Base-by-base conservation (phyloP, 306 rosid species). In the Albizia julibrissin region DNA sequence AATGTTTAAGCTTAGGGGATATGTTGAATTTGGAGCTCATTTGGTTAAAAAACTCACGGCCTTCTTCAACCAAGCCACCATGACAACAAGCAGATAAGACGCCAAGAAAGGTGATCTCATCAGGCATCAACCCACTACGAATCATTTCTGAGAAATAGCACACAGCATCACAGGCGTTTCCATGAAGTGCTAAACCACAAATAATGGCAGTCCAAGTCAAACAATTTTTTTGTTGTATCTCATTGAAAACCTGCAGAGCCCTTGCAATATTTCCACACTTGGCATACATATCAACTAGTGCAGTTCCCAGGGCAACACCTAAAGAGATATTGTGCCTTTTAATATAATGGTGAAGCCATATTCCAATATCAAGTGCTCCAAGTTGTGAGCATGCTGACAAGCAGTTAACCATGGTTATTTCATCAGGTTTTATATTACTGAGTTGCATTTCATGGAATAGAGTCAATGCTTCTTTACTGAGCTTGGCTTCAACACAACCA, bases 141-240 rank as follows among this genome's bases (percentile, higher is more conserved):
- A 94, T 87, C 97, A 94, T 92, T 77, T 88, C 76, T 42, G 76
- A 83, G 86, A 94, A 92, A 89, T 87, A 89, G 76, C 85, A 83
- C 79, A 91, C 7, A 79, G 94, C 96, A 83, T 80, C 91, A 46
- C 27, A 58, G 18, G 93, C 91, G 27, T 75, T 91, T 37, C 98
- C 98, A 56, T 92, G 87, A 79, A 85, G 86, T 52, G 98, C 94
- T 81, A 94, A 77, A 62, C 97, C 96, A 73, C 90, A 86, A 77
- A 94, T 92, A 49, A 92, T 81, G 74, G 98, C 90, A 52, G 94
- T 94, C 98, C 98, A 92, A 72, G 97, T 94, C 86, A 94, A 72
- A 54, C 92, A 83, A 81, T 94, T 94, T 78, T 86, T 84, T 82
- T 83, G 91, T 37, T 90, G 90, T 91, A 91, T 84, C 81, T 92